These are phyloP conservation scores for Sphenostylis stenocarpa DNA, from an alignment of 306 rosid species.

Conservation along the genomic window DNA sequence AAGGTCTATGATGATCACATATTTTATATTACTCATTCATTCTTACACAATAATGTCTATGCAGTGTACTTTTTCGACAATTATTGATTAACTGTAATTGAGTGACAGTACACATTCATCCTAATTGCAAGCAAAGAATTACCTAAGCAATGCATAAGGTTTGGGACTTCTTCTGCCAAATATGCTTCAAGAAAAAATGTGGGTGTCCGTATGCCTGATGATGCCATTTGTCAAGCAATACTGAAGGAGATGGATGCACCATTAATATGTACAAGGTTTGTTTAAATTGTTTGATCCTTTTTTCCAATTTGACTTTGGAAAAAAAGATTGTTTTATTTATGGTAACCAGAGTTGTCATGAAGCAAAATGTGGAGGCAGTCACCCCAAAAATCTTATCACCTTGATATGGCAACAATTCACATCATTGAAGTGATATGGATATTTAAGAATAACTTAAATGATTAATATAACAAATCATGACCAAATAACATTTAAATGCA, in stretches of 20 bases:
- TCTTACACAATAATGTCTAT: background rate
- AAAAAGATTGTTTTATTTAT: constrained; percentile 4
- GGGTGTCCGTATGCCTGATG: constrained; percentile 92
- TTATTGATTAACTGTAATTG: constrained; percentile 34
- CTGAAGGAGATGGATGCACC: constrained; percentile 81
- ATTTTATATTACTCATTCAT: background rate
- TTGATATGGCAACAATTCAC: background rate
- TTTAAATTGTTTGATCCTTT: constrained; percentile 18
- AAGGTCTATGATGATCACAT: background rate
- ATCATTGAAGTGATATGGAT: constrained; percentile 1
- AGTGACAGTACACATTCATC: constrained; percentile 88
- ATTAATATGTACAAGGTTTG: constrained; percentile 82
- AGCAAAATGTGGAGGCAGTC: background rate
- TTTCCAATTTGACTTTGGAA: background rate
- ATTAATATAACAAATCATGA: constrained; percentile 5
- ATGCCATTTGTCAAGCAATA: constrained; percentile 78
- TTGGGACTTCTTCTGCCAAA: constrained; percentile 69
- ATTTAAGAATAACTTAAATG: background rate
- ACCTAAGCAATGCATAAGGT: constrained; percentile 85
- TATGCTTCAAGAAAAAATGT: constrained; percentile 73
- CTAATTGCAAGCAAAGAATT: constrained; percentile 85
- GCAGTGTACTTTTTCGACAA: constrained; percentile 8
- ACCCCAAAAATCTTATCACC: background rate
- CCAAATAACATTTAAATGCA: background rate
- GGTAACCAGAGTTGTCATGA: constrained; percentile 9